A percentile compares a stretch with the other conserved stretches of the same genome.
These are phyloP conservation scores for Penicillium digitatum DNA, from an alignment of 2,329 filamentous ascomycete genomes.

Conservation along the genomic window DNA sequence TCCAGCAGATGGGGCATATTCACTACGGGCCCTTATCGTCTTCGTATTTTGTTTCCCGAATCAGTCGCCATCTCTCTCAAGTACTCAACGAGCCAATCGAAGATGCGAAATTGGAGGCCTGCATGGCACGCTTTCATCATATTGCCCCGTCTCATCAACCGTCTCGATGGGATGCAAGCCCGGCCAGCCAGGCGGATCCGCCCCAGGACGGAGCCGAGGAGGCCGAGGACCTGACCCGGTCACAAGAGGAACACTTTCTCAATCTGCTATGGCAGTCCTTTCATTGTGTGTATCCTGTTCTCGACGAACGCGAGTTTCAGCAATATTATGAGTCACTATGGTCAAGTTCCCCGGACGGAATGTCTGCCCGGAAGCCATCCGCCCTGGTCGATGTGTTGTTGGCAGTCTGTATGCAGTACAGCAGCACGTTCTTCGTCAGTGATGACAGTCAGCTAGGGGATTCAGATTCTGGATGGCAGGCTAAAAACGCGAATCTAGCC, in stretches of 20 bases:
- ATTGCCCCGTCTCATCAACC: neutral
- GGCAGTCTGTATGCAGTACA: neutral
- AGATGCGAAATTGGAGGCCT: neutral
- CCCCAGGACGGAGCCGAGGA: neutral
- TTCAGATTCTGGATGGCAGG: neutral
- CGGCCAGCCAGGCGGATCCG: neutral
- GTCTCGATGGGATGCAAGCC: neutral
- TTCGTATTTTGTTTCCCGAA: neutral
- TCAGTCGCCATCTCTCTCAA: neutral
- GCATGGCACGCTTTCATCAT: neutral
- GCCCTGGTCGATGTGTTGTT: neutral
- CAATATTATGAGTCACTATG: neutral
- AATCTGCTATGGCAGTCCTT: slow-evolving; percentile 49
- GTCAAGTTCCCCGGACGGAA: neutral
- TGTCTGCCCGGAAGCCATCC: neutral
- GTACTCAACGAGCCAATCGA: neutral
- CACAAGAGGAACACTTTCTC: slow-evolving; percentile 49
- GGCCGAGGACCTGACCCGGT: slow-evolving; percentile 35
- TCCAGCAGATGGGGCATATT: neutral
- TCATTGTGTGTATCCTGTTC: slow-evolving; percentile 37
- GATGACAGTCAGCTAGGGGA: neutral
- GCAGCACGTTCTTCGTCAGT: neutral
- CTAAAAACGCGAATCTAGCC: slow-evolving; percentile 27
- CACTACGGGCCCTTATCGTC: neutral
- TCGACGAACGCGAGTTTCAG: neutral